Percentiles rank a stretch among this genome's conserved stretches.
These are phyloP conservation scores for Bryopsis sp. DNA, from an alignment of 139 green algal genomes.

Conservation along the genomic window DNA sequence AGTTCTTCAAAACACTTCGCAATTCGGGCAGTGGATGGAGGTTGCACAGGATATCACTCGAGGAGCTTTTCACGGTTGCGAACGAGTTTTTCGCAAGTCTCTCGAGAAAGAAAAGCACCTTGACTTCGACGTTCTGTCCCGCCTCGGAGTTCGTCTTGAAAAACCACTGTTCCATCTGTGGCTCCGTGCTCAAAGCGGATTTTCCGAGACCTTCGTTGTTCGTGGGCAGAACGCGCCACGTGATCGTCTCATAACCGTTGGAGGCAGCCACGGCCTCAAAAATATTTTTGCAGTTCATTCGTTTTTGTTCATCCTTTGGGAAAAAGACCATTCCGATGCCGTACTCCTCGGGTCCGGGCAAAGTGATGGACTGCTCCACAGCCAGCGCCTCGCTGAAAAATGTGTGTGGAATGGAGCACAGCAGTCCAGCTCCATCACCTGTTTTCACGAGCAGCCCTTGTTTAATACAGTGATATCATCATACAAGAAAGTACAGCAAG, in stretches of 20 bases:
- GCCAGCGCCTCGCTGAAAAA: conserved; percentile 63
- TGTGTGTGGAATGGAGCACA: conserved; percentile 76
- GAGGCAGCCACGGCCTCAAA: conserved; percentile 47
- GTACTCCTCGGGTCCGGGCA: conserved; percentile 72
- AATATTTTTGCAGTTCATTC: conserved; percentile 41
- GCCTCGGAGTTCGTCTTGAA: conserved; percentile 29
- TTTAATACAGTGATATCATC: neutral
- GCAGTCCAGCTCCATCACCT: conserved; percentile 89
- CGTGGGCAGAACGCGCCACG: conserved; percentile 80
- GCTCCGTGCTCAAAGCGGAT: conserved; percentile 66
- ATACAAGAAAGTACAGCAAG: neutral
- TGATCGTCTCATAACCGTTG: conserved; percentile 60
- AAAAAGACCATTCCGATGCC: conserved; percentile 81
- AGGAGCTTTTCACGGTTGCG: too few relatives aligned
- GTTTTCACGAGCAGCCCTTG: neutral
- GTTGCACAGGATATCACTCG: too few relatives aligned
- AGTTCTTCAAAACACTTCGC: too few relatives aligned
- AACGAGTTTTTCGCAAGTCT: conserved; percentile 7
- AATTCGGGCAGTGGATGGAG: too few relatives aligned
- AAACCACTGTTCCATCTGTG: conserved; percentile 85
- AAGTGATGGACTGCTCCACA: conserved; percentile 50
- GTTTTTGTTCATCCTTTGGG: conserved; percentile 52
- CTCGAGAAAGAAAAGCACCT: neutral
- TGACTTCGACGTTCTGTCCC: neutral
- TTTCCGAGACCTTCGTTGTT: conserved; percentile 72